phyloP scores from a whole-genome alignment of 139 green algal genomes.

The Chlamydomonas eustigma region DNA sequence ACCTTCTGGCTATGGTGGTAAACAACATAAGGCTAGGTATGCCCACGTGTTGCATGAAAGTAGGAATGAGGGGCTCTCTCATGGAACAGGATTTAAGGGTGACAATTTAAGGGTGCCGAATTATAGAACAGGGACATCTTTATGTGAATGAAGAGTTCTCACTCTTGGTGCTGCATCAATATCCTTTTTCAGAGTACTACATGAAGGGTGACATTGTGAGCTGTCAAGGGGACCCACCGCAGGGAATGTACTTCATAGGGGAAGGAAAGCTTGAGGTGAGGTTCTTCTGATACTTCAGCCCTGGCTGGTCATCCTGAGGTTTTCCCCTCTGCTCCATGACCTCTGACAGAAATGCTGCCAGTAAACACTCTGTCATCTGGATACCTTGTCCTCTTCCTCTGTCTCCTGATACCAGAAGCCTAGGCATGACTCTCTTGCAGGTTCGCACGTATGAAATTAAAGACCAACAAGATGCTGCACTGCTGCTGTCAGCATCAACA shows the following conservation, averaged over 20 bases:
- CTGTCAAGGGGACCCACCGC: slow-evolving; percentile 1
- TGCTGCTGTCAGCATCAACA: slow-evolving; percentile 1
- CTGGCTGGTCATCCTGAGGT: neutral
- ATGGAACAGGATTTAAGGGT: too few species aligned
- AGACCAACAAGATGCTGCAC: neutral
- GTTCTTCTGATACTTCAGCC: neutral
- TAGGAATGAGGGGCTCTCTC: too few species aligned
- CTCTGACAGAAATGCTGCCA: too few species aligned
- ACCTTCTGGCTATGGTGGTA: slow-evolving; percentile 5
- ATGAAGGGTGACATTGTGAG: slow-evolving; percentile 2
- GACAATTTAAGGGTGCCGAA: too few species aligned
- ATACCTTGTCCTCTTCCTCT: neutral
- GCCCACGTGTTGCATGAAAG: neutral
- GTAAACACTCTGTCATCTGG: too few species aligned
- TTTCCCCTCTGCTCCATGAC: too few species aligned
- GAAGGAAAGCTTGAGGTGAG: slow-evolving; percentile 1
- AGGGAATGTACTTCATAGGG: slow-evolving; percentile 9
- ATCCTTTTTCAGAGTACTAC: slow-evolving; percentile 13
- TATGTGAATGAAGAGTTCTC: too few species aligned
- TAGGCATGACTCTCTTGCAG: neutral
- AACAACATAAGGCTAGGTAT: neutral
- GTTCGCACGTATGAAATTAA: slow-evolving; percentile 3
- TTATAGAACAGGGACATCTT: too few species aligned
- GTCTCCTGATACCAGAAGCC: neutral
- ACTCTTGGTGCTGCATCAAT: too few species aligned